Base-by-base conservation (phyloP, 257 asterid genomes). In the Nicotiana noctiflora region DNA sequence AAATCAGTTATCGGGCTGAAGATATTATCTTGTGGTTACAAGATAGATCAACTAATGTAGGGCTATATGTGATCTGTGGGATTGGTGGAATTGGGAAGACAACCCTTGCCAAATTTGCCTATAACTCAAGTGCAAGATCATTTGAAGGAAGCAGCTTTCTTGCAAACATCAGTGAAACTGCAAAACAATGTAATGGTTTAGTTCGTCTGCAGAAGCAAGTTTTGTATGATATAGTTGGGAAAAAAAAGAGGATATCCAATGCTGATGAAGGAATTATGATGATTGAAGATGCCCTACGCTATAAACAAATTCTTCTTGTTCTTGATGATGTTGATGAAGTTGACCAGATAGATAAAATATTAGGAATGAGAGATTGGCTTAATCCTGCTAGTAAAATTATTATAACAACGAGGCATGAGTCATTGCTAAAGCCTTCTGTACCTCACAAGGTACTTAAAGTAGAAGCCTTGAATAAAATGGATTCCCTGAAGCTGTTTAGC, bases 11-110 rank as follows among this genome's bases (percentile, higher is more conserved):
- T 76, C 80, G 51, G 19, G 52, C 80, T n/a, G 19, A 76, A 56
- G 80, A 76, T 37, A 76, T 56, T 56, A 56, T 76, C 19, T 76
- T 15, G 67, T 76, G 80, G 67, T 31, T 76, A 37, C 52, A 32
- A 76, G 80, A 59, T 76, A 31, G 66, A 56, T 53, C 80, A 76
- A 21, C 63, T 76, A 76, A 40, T 74, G 74, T 63, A 63, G 83
- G 81, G 29, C 8, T 53, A 21, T 63, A 70, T 62, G 78, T 82
- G 25, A 79, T 83, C n/a, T 79, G 77, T 11, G 83, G 86, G 78
- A 80, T 83, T 11, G 86, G 83, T 19, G 86, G 86, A 32, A 75
- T 83, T 75, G 86, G 86, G 59, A 83, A 83, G 81, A 83, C 83
- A 11, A 80, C 86, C 21, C 53, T 83, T 29, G 67, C 80, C 67